phyloP scores from a whole-genome alignment of 1,284 basidiomycete genomes.

The Gymnopus androsaceus region DNA sequence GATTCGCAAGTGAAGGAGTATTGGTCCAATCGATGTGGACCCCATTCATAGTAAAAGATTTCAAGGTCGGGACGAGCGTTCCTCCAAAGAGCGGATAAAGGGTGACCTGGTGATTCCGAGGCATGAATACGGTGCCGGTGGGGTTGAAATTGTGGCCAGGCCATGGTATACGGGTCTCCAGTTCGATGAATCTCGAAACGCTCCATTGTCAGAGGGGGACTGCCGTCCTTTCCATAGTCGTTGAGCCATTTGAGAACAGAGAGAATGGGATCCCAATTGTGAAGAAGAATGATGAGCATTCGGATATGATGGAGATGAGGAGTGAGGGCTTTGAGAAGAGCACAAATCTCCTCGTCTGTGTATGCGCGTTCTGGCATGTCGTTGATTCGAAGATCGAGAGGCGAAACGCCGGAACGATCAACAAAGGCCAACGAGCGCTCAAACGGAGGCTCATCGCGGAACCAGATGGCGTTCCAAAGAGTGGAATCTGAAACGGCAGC shows the following conservation, averaged over 20 bases:
- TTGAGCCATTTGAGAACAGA: slow-evolving; percentile 48
- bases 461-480: slow-evolving; percentile 65
- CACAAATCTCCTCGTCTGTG: slow-evolving; percentile 43
- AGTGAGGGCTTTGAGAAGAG: slow-evolving; percentile 48
- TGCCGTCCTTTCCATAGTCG: slow-evolving; percentile 1
- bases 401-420: slow-evolving; percentile 50
- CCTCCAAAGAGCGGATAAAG: slow-evolving; percentile 51
- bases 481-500: slow-evolving; percentile 48
- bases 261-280: slow-evolving; percentile 52
- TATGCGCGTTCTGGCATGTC: slow-evolving; percentile 40
- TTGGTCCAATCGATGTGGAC: slow-evolving; percentile 57
- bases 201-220: slow-evolving; percentile 34
- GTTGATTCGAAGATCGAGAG: slow-evolving; percentile 58
- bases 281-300: slow-evolving; percentile 53
- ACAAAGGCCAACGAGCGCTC: slow-evolving; percentile 54
- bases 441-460: slow-evolving; percentile 50
- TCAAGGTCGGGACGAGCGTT: slow-evolving; percentile 38
- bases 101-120: slow-evolving; percentile 30
- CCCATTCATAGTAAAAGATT: slow-evolving; percentile 53
- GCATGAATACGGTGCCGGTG: slow-evolving; percentile 25
- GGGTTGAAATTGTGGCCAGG: slow-evolving; percentile 36
- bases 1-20: slow-evolving; percentile 44
- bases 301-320: slow-evolving; percentile 53
- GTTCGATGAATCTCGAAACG: slow-evolving; percentile 62
- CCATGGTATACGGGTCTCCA: slow-evolving; percentile 46